Percentiles rank a stretch among this genome's conserved stretches.
Conservation (phyloP, 192 early-diverging fungal species). For the Bifiguratus adelaidae region DNA sequence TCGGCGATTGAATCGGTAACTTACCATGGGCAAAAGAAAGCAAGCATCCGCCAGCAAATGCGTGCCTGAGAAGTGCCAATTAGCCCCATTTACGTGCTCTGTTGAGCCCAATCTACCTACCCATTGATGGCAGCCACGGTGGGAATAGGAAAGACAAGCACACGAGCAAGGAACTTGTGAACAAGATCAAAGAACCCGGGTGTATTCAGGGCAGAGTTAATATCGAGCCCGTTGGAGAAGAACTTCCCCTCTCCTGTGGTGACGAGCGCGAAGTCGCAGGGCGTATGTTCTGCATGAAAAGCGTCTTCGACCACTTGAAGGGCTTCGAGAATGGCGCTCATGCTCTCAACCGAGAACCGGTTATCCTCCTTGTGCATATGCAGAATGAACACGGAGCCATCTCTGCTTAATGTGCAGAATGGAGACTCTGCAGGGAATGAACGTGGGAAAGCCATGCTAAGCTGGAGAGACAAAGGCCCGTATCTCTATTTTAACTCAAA, state of each 20-base stretch:
- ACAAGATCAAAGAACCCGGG: slow-evolving; percentile 39
- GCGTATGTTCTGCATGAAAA: slow-evolving; percentile 24
- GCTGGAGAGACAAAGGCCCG: too few relatives aligned
- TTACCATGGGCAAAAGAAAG: slow-evolving; percentile 39
- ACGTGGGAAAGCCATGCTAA: too few relatives aligned
- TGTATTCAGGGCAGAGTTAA: slow-evolving; percentile 23
- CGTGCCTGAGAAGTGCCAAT: slow-evolving; percentile 28
- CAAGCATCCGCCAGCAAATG: slow-evolving; percentile 73
- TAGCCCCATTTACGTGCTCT: too few relatives aligned
- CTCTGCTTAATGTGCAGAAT: slow-evolving; percentile 11
- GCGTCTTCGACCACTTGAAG: slow-evolving; percentile 43
- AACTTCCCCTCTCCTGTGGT: slow-evolving; percentile 58
- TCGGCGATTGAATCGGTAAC: background rate
- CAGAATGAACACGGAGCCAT: slow-evolving; percentile 49
- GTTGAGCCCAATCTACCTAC: too few relatives aligned
- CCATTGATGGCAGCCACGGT: slow-evolving; percentile 71
- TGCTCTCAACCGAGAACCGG: slow-evolving; percentile 51
- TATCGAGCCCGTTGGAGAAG: slow-evolving; percentile 60
- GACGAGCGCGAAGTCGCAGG: slow-evolving; percentile 40
- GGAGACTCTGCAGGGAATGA: slow-evolving; percentile 8
- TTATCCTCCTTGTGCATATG: slow-evolving; percentile 55
- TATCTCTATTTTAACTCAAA: too few relatives aligned
- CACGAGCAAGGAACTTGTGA: slow-evolving; percentile 41
- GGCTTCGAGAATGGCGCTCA: slow-evolving; percentile 38
- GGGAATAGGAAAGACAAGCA: slow-evolving; percentile 55